A percentile compares a stretch with the other conserved stretches of the same genome.
phyloP scores from a whole-genome alignment of 208 protist genomes.

The Tritrichomonas musculus region DNA sequence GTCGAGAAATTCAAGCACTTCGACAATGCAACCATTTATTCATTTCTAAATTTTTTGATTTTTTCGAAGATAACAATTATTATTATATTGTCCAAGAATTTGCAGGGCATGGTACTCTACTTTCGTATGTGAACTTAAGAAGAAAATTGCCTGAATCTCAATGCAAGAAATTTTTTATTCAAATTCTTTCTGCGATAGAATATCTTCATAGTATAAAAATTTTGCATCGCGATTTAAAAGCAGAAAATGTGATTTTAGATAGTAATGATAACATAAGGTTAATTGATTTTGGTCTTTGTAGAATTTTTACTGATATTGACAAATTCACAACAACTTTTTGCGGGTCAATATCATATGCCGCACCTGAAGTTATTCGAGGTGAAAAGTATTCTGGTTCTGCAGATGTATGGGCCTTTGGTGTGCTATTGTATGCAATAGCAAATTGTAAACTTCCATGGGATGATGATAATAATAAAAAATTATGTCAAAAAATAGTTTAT shows the following conservation, averaged over 20 bases:
- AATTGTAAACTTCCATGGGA: neutral
- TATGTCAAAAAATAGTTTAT: neutral
- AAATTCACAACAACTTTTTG: neutral
- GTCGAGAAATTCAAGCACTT: neutral
- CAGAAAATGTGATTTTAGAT: neutral
- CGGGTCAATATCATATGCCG: neutral
- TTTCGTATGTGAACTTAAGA: neutral
- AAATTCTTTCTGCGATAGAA: neutral
- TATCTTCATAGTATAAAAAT: neutral
- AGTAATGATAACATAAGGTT: neutral
- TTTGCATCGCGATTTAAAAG: neutral
- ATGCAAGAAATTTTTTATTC: neutral
- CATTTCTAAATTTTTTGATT: neutral
- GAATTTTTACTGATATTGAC: neutral
- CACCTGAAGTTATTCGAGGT: neutral
- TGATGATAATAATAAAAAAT: neutral
- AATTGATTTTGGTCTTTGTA: neutral
- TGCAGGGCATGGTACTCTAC: neutral
- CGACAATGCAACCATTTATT: neutral
- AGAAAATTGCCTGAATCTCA: neutral
- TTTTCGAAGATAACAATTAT: neutral
- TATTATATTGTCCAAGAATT: constrained; percentile 20
- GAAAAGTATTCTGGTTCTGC: neutral
- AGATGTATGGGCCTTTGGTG: neutral
- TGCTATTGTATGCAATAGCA: neutral